Evolutionary conservation across 164 flowering plant species (phyloP), one percentile per base, ranked within the genome.

Genomic region (Kalanchoe fedtschenkoi): DNA sequence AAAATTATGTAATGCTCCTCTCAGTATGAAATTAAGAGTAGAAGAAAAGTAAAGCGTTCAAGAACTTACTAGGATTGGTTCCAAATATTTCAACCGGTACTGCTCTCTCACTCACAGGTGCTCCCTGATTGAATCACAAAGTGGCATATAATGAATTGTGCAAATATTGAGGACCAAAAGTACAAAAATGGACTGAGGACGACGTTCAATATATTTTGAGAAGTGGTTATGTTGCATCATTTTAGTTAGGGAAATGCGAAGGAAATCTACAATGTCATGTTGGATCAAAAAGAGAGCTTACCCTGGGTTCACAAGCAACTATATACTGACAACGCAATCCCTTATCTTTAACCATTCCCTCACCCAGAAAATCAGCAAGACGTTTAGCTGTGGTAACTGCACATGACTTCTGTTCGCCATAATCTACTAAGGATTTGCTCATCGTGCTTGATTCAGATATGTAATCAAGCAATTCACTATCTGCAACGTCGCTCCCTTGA

Each of bases 371-470:
- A 76, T 95, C 88, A 70, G 97, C 93, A 63, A 95, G 88, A 30
- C 99, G 88, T 63, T 72, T 89, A 9, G 99, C 99, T 53, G 99
- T 95, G 66, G 99, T 95, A 70, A 95, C 95, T 63, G 97, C 96
- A 81, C 99, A 95, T 39, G 99, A 95, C 71, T 91, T 95, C 65
- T 95, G 96, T 62, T 80, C 84, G n/a, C 99, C 99, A 74, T 95
- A 95, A 19, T 91, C 99, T 34, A 73, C 89, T 65, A 95, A 78
- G 55, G 99, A 95, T 78, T 95, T 95, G 80, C 99, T 95, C 99
- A 95, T 95, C 58, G 99, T 95, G 77, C 96, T 95, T 65, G 99
- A 95, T 73, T 95, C 99, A 33, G 99, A 95, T 72, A 95, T 95
- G 68, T 87, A 95, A 70, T 91, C 96, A 60, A 95, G 88, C 74